Conservation (phyloP, 164 flowering plant species). For the Nelumbo lutea region DNA sequence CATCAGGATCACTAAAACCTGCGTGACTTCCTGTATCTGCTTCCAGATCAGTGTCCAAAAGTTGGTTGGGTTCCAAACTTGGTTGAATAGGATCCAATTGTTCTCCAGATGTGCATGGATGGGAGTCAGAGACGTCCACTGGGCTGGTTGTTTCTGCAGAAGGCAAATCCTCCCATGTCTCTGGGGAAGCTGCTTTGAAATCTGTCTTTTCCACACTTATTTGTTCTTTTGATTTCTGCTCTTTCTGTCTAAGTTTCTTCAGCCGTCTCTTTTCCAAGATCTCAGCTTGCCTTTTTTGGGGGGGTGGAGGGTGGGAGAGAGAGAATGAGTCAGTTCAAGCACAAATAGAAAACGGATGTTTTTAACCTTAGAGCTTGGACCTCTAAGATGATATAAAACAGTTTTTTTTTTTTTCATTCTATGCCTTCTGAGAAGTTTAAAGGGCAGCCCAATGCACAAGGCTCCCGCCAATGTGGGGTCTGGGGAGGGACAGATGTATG, state of each 20-base stretch:
- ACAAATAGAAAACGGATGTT: background rate
- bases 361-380: no score
- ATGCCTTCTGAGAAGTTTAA: no score
- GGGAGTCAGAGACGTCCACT: constrained; percentile 20
- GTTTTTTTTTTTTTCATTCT: no score
- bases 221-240: constrained; percentile 60
- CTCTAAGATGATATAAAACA: no score
- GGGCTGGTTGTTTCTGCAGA: constrained; percentile 28
- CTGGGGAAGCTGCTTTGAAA: constrained; percentile 16
- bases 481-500: no score
- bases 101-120: constrained; percentile 17
- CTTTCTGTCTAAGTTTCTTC: constrained; percentile 80
- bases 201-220: constrained; percentile 26
- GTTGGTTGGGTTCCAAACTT: constrained; percentile 19
- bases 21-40: constrained; percentile 15
- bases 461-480: no score
- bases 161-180: constrained; percentile 19
- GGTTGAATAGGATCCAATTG: constrained; percentile 13
- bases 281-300: constrained; percentile 53
- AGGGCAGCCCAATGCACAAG: no score
- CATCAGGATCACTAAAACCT: constrained; percentile 8
- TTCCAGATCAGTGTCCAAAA: constrained; percentile 20
- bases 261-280: constrained; percentile 61
- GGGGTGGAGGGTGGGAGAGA: background rate
- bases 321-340: background rate